These are phyloP conservation scores for Thelephora ganbajun DNA, from an alignment of 768 basidiomycete species.

Conservation along the genomic window DNA sequence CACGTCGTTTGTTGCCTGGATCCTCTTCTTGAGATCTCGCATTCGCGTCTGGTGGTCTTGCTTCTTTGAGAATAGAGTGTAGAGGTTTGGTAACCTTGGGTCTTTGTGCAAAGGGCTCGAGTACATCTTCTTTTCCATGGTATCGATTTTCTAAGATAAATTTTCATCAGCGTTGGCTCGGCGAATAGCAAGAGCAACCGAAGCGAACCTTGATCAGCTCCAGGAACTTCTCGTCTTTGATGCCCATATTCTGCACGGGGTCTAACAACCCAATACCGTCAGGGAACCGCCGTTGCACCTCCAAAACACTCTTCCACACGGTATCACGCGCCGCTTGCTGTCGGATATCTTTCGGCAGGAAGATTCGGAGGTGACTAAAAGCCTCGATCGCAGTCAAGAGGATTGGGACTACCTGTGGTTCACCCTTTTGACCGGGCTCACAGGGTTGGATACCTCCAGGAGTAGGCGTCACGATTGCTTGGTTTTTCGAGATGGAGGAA, in stretches of 20 bases:
- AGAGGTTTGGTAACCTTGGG: constrained; percentile 64
- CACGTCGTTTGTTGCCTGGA: constrained; percentile 82
- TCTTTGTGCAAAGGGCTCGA: constrained; percentile 70
- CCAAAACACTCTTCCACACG: constrained; percentile 79
- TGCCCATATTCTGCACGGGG: constrained; percentile 89
- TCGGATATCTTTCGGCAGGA: constrained; percentile 83
- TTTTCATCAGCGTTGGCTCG: neutral
- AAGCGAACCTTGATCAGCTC: constrained; percentile 60
- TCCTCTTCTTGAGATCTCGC: constrained; percentile 69
- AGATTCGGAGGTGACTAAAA: constrained; percentile 76
- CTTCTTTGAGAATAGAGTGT: constrained; percentile 69
- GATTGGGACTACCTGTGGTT: constrained; percentile 79
- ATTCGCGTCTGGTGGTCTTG: constrained; percentile 55
- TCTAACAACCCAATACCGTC: constrained; percentile 80
- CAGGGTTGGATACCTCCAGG: constrained; percentile 71
- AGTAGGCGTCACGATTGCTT: constrained; percentile 33
- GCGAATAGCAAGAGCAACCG: neutral
- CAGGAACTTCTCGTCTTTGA: constrained; percentile 88
- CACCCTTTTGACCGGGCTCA: constrained; percentile 53
- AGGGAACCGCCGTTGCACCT: constrained; percentile 85
- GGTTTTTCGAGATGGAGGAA: constrained; percentile 35
- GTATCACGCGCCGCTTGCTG: constrained; percentile 64
- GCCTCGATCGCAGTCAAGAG: constrained; percentile 76
- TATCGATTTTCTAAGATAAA: constrained; percentile 65
- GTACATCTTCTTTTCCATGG: constrained; percentile 78